Conservation (phyloP, 306 rosid species). For the Malus sieversii region DNA sequence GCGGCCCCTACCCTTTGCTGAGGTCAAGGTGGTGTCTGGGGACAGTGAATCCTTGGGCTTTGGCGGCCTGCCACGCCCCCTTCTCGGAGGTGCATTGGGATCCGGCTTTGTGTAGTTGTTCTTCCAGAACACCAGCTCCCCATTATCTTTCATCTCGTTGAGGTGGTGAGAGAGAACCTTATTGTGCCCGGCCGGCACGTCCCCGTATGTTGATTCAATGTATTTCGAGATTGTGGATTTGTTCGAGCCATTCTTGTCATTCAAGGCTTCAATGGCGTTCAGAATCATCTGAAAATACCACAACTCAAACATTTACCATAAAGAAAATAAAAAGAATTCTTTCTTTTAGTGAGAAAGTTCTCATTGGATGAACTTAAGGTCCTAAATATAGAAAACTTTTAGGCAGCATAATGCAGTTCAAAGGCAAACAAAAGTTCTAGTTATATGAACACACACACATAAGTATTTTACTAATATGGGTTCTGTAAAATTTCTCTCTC, state of each 20-base stretch:
- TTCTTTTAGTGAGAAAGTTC: not conserved
- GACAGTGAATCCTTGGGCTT: slow-evolving; percentile 39
- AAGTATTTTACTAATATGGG: too few species aligned
- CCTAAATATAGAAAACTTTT: not conserved
- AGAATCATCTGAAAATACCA: slow-evolving; percentile 52
- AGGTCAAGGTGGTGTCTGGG: not conserved
- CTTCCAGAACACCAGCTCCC: slow-evolving; percentile 56
- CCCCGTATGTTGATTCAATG: slow-evolving; percentile 67
- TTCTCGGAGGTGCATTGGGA: slow-evolving; percentile 55
- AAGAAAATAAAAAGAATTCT: not conserved
- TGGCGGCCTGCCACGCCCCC: slow-evolving; percentile 81
- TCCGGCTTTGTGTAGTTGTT: slow-evolving; percentile 61
- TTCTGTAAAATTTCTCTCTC: too few species aligned
- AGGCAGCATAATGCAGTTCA: not conserved
- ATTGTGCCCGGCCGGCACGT: slow-evolving; percentile 59
- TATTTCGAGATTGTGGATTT: slow-evolving; percentile 66
- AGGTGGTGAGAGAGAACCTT: slow-evolving; percentile 55
- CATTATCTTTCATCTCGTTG: slow-evolving; percentile 51
- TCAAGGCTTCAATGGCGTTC: slow-evolving; percentile 49
- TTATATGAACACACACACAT: too few species aligned
- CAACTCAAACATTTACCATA: not conserved
- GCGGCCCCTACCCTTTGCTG: slow-evolving; percentile 65
- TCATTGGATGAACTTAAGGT: not conserved
- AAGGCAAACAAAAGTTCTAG: not conserved
- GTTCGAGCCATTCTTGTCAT: slow-evolving; percentile 57